These are phyloP conservation scores for Cornus kousa DNA, from an alignment of 148 eudicot genomes.

Conservation along the genomic window DNA sequence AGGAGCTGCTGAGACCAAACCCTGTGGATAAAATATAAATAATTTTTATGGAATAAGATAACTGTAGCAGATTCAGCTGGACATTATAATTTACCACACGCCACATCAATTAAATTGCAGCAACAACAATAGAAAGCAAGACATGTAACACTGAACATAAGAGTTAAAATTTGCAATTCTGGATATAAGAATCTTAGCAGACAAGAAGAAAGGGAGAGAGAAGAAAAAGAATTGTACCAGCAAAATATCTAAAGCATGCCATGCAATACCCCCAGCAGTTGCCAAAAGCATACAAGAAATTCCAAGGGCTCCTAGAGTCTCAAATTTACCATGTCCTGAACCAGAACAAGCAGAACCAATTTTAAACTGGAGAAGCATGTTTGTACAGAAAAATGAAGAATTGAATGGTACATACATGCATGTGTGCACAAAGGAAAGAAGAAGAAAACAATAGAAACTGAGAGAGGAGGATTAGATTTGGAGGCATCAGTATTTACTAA, in stretches of 20 bases:
- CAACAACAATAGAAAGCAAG: background rate
- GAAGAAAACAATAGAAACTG: too few species aligned
- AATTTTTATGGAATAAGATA: background rate
- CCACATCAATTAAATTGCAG: background rate
- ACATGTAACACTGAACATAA: background rate
- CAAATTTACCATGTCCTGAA: constrained; percentile 98
- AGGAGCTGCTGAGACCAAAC: constrained; percentile 49
- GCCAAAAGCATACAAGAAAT: constrained; percentile 86
- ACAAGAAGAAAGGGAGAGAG: background rate
- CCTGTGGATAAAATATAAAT: constrained; percentile 39
- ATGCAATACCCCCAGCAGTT: constrained; percentile 95
- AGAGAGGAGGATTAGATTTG: too few species aligned
- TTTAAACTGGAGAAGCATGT: background rate
- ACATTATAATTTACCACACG: background rate
- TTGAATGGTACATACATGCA: too few species aligned
- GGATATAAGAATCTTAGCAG: background rate
- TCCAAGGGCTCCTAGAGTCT: constrained; percentile 88
- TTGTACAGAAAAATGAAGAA: background rate
- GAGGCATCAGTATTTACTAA: too few species aligned
- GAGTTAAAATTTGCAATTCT: background rate
- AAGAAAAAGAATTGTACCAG: constrained; percentile 37
- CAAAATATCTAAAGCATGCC: constrained; percentile 92
- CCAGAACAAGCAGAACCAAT: constrained; percentile 11
- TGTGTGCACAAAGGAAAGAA: background rate
- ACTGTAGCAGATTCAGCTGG: background rate